Base-by-base conservation (phyloP, 2,329 filamentous ascomycete genomes). In the Knoxdaviesia capensis region DNA sequence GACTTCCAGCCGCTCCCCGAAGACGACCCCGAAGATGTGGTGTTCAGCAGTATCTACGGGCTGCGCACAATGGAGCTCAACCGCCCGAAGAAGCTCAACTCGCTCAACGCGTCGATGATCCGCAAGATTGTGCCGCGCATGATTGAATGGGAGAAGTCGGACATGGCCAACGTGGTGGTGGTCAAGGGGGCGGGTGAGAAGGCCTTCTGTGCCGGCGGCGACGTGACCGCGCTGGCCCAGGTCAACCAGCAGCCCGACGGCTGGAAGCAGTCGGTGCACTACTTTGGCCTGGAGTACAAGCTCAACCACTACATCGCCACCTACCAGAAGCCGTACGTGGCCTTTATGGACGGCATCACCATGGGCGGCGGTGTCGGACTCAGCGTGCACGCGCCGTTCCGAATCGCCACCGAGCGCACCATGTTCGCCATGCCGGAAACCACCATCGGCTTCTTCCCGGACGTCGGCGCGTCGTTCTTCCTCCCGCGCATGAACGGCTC, bases 351-450 rank as follows among this genome's bases (percentile, higher is more conserved):
- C 55, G 90, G 90, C 45, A 82, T 94, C 58, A 98, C 92, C 41
- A 98, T 98, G 90, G 90, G 90, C 43, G 90, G 90, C 43, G 90
- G 90, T 49, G 90, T 96, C 42, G 90, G 90, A 6, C 71, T 98
- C 44, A 92, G 83, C 58, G 74, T 94, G 41, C 92, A 98, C 60
- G 88, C 90, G 3, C 92, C 90, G 3, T 88, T 98, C 69, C 73
- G 90, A 46, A 93, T 98, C 55, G 90, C 90, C 34, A 98, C 90
- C 3, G 90, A 98, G 62, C 80, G 80, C 55, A 98, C 90, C 5
- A 63, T 93, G 39, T 96, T 98, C 54, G 87, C 92, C 51, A 98
- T 98, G 90, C 90, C 90, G 31, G 90, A 98, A 64, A 98, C 90
- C 4, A 93, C 77, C 6, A 98, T 98, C 54, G 90, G 90, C 35